Percentiles rank a stretch among this genome's conserved stretches.
phyloP scores from a whole-genome alignment of 1,284 basidiomycete genomes.

The Melampsora larici-populina region DNA sequence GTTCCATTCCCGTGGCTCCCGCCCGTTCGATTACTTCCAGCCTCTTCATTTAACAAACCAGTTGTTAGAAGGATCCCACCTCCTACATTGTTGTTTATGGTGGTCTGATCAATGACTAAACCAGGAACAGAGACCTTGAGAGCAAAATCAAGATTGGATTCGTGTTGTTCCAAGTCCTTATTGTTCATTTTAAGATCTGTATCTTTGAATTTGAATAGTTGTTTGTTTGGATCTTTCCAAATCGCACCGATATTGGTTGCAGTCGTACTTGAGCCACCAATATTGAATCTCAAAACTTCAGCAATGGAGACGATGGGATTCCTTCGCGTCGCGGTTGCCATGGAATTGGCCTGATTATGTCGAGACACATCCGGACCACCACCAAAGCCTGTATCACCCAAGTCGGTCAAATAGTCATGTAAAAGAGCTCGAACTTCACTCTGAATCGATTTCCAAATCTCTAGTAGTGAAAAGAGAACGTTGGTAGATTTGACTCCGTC shows the following conservation, averaged over 20 bases:
- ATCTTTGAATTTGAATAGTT: slow-evolving; percentile 84
- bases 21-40: slow-evolving; percentile 43
- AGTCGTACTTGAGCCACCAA: slow-evolving; percentile 56
- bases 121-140: slow-evolving; percentile 90
- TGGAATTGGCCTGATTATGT: slow-evolving; percentile 61
- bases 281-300: slow-evolving; percentile 82
- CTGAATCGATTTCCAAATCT: slow-evolving; percentile 89
- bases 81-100: slow-evolving; percentile 56
- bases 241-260: neutral
- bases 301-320: slow-evolving; percentile 91
- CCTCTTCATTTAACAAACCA: slow-evolving; percentile 31
- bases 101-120: slow-evolving; percentile 60
- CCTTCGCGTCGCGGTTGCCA: slow-evolving; percentile 68
- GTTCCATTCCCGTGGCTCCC: slow-evolving; percentile 58
- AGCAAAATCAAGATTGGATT: slow-evolving; percentile 78
- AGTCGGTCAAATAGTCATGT: slow-evolving; percentile 81
- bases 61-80: slow-evolving; percentile 9
- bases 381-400: slow-evolving; percentile 16
- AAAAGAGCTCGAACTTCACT: slow-evolving; percentile 83
- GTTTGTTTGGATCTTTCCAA: slow-evolving; percentile 56
- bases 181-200: slow-evolving; percentile 70
- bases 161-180: slow-evolving; percentile 69
- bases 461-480: slow-evolving; percentile 69
- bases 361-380: slow-evolving; percentile 18
- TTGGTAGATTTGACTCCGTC: slow-evolving; percentile 68